Percentiles rank a stretch among this genome's conserved stretches.
These are phyloP conservation scores for Mycena sanguinolenta DNA, from an alignment of 768 basidiomycete species.

Conservation along the genomic window DNA sequence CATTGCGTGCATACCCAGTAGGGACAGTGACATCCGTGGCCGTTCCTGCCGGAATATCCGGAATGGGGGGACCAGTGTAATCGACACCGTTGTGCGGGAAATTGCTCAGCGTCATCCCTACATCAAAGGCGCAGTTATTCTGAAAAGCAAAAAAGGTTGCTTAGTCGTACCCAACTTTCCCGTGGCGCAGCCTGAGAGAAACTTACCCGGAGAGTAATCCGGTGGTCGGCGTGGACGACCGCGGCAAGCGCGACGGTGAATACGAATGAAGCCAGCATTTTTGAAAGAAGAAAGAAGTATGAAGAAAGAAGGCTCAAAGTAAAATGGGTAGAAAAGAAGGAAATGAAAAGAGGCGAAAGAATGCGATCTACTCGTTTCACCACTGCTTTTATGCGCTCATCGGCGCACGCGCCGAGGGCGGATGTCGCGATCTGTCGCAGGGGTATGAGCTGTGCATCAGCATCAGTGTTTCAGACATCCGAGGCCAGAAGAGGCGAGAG, in stretches of 20 bases:
- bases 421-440: no score
- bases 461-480: no score
- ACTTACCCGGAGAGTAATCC: conserved; percentile 21
- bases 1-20: conserved; percentile 7
- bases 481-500: no score
- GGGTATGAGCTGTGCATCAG: no score
- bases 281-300: background rate
- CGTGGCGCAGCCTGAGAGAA: background rate
- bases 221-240: background rate
- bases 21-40: background rate
- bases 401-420: no score
- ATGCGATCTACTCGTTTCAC: no score
- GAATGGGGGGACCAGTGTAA: conserved; percentile 18
- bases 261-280: background rate
- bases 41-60: background rate
- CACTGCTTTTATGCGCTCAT: no score
- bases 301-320: no score
- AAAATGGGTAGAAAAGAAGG: no score
- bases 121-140: conserved; percentile 26
- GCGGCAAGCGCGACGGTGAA: background rate
- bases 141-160: background rate
- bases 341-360: no score
- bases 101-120: conserved; percentile 20
- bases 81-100: conserved; percentile 18
- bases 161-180: background rate